Percentiles rank a stretch among this genome's conserved stretches.
Conservation (phyloP, 2,329 filamentous ascomycete genomes). For the Hypoxylon sp. region DNA sequence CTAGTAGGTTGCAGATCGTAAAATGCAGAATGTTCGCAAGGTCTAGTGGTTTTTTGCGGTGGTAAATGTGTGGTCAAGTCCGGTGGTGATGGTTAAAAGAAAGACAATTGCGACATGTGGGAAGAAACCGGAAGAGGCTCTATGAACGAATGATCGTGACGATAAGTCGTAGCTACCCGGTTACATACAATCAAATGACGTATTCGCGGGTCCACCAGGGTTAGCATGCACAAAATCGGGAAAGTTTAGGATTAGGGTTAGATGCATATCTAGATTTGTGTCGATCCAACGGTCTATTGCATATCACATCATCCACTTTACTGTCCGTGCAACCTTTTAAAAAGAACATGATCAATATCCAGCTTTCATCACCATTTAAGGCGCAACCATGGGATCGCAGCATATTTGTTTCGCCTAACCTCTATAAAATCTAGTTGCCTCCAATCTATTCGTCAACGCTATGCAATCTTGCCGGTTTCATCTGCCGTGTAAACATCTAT, state of each 20-base stretch:
- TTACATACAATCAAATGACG: slow-evolving; percentile 39
- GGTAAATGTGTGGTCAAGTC: slow-evolving; percentile 14
- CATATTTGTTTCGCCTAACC: background rate
- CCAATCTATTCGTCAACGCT: background rate
- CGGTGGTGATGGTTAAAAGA: slow-evolving; percentile 20
- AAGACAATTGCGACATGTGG: slow-evolving; percentile 29
- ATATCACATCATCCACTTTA: no score
- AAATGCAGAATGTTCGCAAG: background rate
- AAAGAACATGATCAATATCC: no score
- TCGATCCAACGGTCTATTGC: no score
- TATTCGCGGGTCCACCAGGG: slow-evolving; percentile 34
- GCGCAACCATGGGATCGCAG: background rate
- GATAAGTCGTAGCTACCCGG: slow-evolving; percentile 14
- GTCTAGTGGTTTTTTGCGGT: background rate
- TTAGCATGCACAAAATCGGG: slow-evolving; percentile 13
- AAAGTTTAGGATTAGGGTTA: background rate
- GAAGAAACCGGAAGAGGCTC: slow-evolving; percentile 28
- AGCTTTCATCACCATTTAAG: no score
- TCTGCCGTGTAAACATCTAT: background rate
- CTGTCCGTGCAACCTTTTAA: no score
- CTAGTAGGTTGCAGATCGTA: background rate
- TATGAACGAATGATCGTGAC: slow-evolving; percentile 41
- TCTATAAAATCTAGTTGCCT: background rate
- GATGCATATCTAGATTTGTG: slow-evolving; percentile 10
- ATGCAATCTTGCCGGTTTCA: background rate